These are phyloP conservation scores for Cardamine resedifolia DNA, from an alignment of 345 rosid species.

Conservation along the genomic window DNA sequence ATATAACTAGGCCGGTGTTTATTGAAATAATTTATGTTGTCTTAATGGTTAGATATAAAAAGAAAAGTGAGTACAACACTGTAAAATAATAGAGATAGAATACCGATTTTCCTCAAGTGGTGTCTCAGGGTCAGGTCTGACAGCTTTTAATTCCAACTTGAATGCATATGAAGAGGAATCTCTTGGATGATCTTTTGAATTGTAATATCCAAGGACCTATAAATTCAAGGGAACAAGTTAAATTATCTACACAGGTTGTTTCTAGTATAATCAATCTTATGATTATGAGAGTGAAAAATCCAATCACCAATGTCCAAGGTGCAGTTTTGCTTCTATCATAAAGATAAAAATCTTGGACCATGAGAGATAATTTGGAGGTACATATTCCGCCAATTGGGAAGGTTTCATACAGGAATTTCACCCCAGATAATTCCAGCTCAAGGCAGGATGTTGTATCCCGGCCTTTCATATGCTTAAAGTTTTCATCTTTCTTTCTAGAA, in stretches of 20 bases:
- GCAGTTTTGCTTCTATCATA: slow-evolving; percentile 71
- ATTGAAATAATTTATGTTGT: not conserved
- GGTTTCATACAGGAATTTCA: slow-evolving; percentile 56
- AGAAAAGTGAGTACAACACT: not conserved
- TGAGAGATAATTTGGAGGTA: slow-evolving; percentile 68
- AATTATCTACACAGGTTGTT: not conserved
- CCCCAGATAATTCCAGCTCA: slow-evolving; percentile 67
- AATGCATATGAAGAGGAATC: slow-evolving; percentile 79
- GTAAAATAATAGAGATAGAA: slow-evolving; percentile 17
- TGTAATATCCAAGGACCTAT: slow-evolving; percentile 74
- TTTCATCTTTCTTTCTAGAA: slow-evolving; percentile 37
- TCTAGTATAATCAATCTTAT: slow-evolving; percentile 14
- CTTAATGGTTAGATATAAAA: slow-evolving; percentile 6
- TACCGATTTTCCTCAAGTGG: slow-evolving; percentile 98
- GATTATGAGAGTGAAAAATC: slow-evolving; percentile 13
- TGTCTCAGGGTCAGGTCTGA: slow-evolving; percentile 78
- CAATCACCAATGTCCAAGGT: slow-evolving; percentile 80
- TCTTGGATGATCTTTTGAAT: slow-evolving; percentile 86
- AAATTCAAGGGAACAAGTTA: slow-evolving; percentile 34
- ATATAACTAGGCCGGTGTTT: slow-evolving; percentile 6
- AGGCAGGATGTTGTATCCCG: slow-evolving; percentile 64
- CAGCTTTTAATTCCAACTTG: slow-evolving; percentile 79
- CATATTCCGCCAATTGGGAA: slow-evolving; percentile 64
- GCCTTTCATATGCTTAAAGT: slow-evolving; percentile 33
- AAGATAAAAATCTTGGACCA: slow-evolving; percentile 67